Evolutionary conservation across 768 basidiomycete species (phyloP).

Genomic region (Agrocybe pediades): DNA sequence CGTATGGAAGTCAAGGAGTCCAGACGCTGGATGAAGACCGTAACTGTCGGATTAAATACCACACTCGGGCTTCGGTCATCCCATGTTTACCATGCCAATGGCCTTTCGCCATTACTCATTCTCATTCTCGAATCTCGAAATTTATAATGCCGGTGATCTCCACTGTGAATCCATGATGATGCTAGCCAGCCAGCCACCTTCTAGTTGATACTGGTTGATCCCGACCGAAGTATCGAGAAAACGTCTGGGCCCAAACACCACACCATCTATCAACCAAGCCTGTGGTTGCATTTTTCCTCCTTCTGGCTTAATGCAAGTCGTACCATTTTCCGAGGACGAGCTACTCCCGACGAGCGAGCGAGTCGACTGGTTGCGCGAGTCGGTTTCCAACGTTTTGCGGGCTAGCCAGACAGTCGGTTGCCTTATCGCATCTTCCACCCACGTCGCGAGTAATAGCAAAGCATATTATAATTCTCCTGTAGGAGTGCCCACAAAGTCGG

Average conservation of each 20-base stretch:
- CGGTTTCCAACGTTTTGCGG: conserved; percentile 2
- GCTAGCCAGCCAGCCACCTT: neutral
- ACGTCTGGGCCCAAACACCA: neutral
- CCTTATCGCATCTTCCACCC: no score
- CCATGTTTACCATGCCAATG: neutral
- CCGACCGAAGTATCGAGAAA: neutral
- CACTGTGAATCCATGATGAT: neutral
- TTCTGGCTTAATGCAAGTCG: neutral
- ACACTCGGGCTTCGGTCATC: neutral
- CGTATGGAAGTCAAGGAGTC: neutral
- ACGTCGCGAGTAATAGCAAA: no score
- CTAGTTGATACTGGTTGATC: no score
- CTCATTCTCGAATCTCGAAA: neutral
- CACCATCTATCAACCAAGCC: no score
- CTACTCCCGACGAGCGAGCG: neutral
- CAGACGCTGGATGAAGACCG: neutral
- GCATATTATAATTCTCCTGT: no score
- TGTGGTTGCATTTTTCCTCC: neutral
- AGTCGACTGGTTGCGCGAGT: neutral
- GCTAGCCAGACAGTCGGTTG: no score
- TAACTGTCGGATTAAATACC: neutral
- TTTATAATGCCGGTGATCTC: neutral
- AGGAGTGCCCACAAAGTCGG: no score
- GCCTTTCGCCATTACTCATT: neutral
- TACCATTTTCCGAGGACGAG: neutral